Evolutionary conservation across 2,329 filamentous ascomycete species (phyloP).

Genomic region (Hawksworthiomyces lignivorus): DNA sequence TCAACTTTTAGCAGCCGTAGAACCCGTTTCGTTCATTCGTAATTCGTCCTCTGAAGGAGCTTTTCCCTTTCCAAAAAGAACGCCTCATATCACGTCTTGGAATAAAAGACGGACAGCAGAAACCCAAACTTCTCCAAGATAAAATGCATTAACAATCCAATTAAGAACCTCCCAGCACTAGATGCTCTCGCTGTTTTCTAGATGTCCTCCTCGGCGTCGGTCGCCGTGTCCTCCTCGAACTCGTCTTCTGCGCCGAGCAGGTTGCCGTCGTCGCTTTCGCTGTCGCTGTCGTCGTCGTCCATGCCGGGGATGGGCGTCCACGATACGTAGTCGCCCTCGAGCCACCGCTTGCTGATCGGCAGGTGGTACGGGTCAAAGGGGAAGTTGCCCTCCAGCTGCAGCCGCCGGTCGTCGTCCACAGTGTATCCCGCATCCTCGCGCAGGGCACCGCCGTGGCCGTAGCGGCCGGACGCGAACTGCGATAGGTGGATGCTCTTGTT

Average conservation of each 20-base stretch:
- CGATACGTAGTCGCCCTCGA: conserved; percentile 73
- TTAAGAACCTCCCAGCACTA: no score
- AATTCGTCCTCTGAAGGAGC: no score
- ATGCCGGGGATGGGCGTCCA: conserved; percentile 71
- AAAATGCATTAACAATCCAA: no score
- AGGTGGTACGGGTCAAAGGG: conserved; percentile 96
- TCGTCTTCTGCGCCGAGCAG: conserved; percentile 27
- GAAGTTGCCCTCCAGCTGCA: conserved; percentile 90
- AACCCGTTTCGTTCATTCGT: no score
- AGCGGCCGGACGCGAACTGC: conserved; percentile 54
- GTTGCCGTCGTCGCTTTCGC: conserved; percentile 35
- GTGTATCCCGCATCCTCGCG: conserved; percentile 42
- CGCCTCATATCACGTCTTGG: no score
- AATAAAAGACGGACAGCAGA: no score
- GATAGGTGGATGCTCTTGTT: conserved; percentile 86
- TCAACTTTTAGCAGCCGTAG: no score
- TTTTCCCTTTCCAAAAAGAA: no score
- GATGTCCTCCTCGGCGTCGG: conserved; percentile 6
- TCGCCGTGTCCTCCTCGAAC: conserved; percentile 1
- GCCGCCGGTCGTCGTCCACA: conserved; percentile 63
- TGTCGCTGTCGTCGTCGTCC: conserved; percentile 37
- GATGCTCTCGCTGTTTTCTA: neutral
- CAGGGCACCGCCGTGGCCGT: conserved; percentile 43
- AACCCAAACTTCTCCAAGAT: no score
- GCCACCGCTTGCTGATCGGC: conserved; percentile 78